phyloP scores from a whole-genome alignment of 75 land plant species.

The Pinus taeda region DNA sequence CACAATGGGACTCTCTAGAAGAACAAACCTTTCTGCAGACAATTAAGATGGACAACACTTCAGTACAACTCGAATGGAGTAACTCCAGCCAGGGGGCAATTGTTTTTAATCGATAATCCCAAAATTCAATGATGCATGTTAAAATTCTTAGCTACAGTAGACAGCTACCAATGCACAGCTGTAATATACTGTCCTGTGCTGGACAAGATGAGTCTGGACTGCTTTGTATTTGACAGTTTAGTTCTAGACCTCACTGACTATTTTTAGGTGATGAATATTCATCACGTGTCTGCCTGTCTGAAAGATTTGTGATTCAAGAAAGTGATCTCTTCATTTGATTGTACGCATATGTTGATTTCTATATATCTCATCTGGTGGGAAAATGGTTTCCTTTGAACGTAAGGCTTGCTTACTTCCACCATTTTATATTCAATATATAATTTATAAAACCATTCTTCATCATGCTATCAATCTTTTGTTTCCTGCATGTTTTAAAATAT shows the following conservation, averaged over 20 bases:
- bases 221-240: not conserved
- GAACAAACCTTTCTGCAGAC: not conserved
- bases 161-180: too few species aligned
- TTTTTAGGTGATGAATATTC: not conserved
- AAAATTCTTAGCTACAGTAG: not conserved
- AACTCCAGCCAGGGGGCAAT: not conserved
- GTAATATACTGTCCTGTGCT: too few species aligned
- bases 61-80: not conserved
- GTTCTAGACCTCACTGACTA: not conserved
- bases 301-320: not conserved
- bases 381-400: not conserved
- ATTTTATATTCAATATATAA: too few species aligned
- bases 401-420: too few species aligned
- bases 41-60: not conserved
- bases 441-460: too few species aligned
- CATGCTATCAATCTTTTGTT: too few species aligned
- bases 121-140: not conserved
- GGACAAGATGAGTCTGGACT: not conserved
- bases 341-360: not conserved
- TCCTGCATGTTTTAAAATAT: too few species aligned
- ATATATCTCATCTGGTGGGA: not conserved
- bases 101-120: not conserved
- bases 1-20: not conserved
- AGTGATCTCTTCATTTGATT: not conserved
- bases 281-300: not conserved